Evolutionary conservation across 139 green algal species (phyloP), one percentile per base, ranked within the genome.

Genomic region (Dunaliella sp.): DNA sequence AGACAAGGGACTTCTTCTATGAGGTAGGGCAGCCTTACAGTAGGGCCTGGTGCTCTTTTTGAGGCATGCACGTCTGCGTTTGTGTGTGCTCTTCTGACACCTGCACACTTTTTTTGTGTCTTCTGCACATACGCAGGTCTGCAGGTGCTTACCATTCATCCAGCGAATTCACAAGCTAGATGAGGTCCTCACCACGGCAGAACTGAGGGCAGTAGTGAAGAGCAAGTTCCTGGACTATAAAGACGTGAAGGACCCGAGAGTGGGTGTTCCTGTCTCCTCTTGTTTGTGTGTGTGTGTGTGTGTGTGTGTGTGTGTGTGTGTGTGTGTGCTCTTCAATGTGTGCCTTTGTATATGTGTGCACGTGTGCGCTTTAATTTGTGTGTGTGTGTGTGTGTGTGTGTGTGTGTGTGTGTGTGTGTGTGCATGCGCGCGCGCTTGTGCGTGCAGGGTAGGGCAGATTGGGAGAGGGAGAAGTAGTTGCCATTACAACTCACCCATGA

Each of bases 121-220:
- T 1, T 57, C 3, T 28, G 12, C 73, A 7, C 73, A 28, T n/a
- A 12, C 73, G 85, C 84, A 93, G 91, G 86, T 94, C 48, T 92
- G 89, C 87, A 85, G 91, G 25, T 92, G 89, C 85, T 80, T 94
- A 31, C 91, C 91, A 0, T 94, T 94, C 86, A 90, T 94, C 38
- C 89, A 92, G 31, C 84, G 78, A 7, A 58, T 91, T 12, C 90
- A 92, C 73, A 83, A 88, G 37, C 80, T 92, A 75, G 91, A 94
- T 48, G 91, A 94, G 81, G 59, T 94, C 30, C 88, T 92, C 24
- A 87, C 85, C 22, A 57, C 90, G 34, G 28, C 76, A 32, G 88
- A 94, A 58, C 87, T 94, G n/a, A 75, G 89, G n/a, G 73, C 79
- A 31, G 86, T 92, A 3, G 87, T 93, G 24, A 94, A 94, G 87